Evolutionary conservation across 306 rosid species (phyloP), one percentile per base, ranked within the genome.

Genomic region (Hippophae rhamnoides): DNA sequence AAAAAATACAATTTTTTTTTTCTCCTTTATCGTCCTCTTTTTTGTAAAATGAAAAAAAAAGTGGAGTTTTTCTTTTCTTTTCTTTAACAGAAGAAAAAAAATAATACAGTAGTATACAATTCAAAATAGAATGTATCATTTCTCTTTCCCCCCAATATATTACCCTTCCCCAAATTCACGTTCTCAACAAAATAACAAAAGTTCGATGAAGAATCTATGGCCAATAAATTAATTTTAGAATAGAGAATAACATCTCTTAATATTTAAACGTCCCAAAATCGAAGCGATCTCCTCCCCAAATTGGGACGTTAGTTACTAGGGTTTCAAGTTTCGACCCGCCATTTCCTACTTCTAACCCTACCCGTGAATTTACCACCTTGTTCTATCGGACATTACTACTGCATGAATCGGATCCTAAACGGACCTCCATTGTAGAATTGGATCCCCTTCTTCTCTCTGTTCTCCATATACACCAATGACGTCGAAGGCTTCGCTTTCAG

Each of bases 301-400:
- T 5, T 61, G 69, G 77, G 56, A 67, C 71, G 57, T 64, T 71
- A n/a, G 57, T 18, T 23, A 73, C 74, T 89, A 89, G 97, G 95
- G 97, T 86, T 89, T 79, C 79, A 44, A 42, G 63, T 70, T 31
- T 69, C 77, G 65, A 54, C 83, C 84, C 87, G 79, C 87, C 86
- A 83, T 65, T 76, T 62, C 64, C 67, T 42, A 50, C 9, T 50
- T 26, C 60, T 52, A 57, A 51, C 71, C 72, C 60, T 57, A 9
- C 48, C 63, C 42, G 58, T 13, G 52, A 38, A 8, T 43, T 6
- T 31, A 52, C 18, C 59, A 6, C 50, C 9, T 48, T 56, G 49
- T 60, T 13, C 64, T 74, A 70, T 18, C 78, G 27, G 8, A 60
- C 69, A 67, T 43, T 60, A 54, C 31, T 27, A 52, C 79, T 84